These are phyloP conservation scores for Gentiana macrophylla DNA, from an alignment of 257 asterid species.

Conservation along the genomic window DNA sequence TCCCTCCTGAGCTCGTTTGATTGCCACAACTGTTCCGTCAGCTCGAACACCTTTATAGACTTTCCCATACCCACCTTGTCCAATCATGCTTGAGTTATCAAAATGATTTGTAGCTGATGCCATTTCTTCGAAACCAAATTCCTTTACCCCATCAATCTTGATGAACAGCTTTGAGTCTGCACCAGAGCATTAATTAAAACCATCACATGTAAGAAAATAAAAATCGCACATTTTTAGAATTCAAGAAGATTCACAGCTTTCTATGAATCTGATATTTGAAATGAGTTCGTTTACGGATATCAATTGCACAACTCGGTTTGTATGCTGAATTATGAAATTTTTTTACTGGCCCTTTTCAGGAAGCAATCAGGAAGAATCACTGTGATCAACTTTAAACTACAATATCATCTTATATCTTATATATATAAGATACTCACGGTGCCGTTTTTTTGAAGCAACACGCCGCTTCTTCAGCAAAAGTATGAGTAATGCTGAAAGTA, in stretches of 20 bases:
- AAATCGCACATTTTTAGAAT: too few species aligned
- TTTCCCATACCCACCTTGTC: slow-evolving; percentile 92
- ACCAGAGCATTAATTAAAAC: slow-evolving; percentile 9
- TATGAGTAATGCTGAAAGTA: slow-evolving; percentile 49
- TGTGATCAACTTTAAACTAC: too few species aligned
- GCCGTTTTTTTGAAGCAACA: slow-evolving; percentile 44
- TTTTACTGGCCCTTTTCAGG: too few species aligned
- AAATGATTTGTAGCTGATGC: slow-evolving; percentile 63
- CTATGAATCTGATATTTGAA: too few species aligned
- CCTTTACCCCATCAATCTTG: slow-evolving; percentile 78
- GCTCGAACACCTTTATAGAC: slow-evolving; percentile 80
- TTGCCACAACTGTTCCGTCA: slow-evolving; percentile 74
- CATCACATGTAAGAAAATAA: neutral
- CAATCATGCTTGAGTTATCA: slow-evolving; percentile 46
- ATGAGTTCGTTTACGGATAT: too few species aligned
- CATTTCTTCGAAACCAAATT: slow-evolving; percentile 57
- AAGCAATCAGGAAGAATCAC: too few species aligned
- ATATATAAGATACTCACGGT: slow-evolving; percentile 21
- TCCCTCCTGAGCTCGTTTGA: slow-evolving; percentile 93
- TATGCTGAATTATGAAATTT: too few species aligned
- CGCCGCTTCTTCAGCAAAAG: slow-evolving; percentile 36
- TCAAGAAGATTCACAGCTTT: too few species aligned
- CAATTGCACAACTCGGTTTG: too few species aligned
- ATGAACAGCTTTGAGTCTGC: slow-evolving; percentile 71
- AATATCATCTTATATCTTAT: too few species aligned